Conservation (phyloP, 352 stramenopile genomes). For the Globisporangium mamillatum region DNA sequence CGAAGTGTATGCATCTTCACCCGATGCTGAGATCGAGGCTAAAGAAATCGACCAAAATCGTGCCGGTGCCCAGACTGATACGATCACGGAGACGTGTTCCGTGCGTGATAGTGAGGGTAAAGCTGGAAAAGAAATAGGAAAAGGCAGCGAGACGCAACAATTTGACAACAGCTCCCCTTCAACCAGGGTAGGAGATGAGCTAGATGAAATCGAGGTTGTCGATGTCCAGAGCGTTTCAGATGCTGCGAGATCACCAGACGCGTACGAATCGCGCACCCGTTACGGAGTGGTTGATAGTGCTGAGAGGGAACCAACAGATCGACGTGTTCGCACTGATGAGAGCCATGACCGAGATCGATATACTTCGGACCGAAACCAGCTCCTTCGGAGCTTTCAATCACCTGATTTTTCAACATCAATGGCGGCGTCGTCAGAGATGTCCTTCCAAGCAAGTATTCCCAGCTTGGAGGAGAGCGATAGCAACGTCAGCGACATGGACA, state of each 20-base stretch:
- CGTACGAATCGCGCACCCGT: neutral
- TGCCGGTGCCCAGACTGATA: neutral
- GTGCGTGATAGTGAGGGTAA: neutral
- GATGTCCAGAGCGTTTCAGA: conserved; percentile 6
- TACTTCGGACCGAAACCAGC: neutral
- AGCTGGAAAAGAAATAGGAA: neutral
- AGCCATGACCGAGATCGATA: neutral
- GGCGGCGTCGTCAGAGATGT: conserved; percentile 41
- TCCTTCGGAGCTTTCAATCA: neutral
- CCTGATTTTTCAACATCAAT: conserved; percentile 28
- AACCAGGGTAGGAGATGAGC: neutral
- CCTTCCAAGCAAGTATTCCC: conserved; percentile 38
- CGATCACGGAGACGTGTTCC: neutral
- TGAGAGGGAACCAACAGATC: neutral
- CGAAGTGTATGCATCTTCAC: neutral
- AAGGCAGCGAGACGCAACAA: neutral
- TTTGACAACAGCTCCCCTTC: neutral
- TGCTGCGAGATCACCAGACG: neutral
- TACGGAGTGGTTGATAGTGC: neutral
- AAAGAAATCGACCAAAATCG: neutral
- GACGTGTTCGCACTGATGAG: neutral
- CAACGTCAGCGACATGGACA: neutral
- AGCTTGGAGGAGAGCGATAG: conserved; percentile 31
- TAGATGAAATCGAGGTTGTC: conserved; percentile 7
- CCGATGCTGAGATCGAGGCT: neutral